phyloP scores from a whole-genome alignment of 1,139 yeast genomes.

The Suhomyces chickasaworum region DNA sequence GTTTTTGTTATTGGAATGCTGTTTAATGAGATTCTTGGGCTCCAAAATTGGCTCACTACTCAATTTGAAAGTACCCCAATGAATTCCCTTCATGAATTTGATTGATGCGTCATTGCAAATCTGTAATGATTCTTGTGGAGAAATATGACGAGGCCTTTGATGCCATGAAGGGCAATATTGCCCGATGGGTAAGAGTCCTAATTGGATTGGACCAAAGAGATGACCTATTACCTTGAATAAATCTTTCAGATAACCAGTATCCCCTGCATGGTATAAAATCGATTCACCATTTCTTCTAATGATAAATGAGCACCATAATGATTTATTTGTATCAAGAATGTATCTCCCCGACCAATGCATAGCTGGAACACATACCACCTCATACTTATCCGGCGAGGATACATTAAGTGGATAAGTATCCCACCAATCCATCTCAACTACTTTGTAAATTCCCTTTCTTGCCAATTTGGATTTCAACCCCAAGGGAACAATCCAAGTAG shows the following conservation, averaged over 20 bases:
- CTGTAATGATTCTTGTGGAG: constrained; percentile 73
- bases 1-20: constrained; percentile 28
- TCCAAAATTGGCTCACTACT: constrained; percentile 87
- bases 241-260: constrained; percentile 82
- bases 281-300: constrained; percentile 67
- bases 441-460: constrained; percentile 53
- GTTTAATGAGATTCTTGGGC: constrained; percentile 54
- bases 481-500: constrained; percentile 83
- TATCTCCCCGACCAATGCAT: constrained; percentile 97
- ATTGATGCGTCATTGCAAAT: constrained; percentile 67
- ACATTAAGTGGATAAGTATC: constrained; percentile 54
- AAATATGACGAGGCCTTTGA: constrained; percentile 83
- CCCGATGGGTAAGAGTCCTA: constrained; percentile 88
- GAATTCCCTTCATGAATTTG: constrained; percentile 76
- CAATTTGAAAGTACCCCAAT: constrained; percentile 93
- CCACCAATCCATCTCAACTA: constrained; percentile 93
- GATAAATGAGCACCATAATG: constrained; percentile 88
- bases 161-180: constrained; percentile 97
- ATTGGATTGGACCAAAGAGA: constrained; percentile 61
- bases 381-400: constrained; percentile 56
- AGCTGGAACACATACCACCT: constrained; percentile 86
- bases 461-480: constrained; percentile 69
- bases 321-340: constrained; percentile 71
- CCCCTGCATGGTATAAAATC: constrained; percentile 87
- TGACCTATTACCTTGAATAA: constrained; percentile 65